Percentiles rank a stretch among this genome's conserved stretches.
These are phyloP conservation scores for Venturia carpophila DNA, from an alignment of 2,329 filamentous ascomycete species.

Conservation along the genomic window DNA sequence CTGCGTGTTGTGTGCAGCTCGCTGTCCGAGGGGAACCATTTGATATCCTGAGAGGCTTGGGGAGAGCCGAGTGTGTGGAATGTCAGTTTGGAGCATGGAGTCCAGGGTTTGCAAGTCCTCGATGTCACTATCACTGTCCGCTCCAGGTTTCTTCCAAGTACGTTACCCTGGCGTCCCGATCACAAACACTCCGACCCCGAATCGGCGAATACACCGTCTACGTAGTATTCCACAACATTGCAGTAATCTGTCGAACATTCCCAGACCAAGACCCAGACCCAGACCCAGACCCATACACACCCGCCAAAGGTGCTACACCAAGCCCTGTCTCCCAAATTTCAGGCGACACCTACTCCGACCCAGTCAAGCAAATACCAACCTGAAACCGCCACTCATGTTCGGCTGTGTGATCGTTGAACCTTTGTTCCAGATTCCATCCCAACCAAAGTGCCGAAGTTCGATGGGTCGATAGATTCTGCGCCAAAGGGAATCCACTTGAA, in stretches of 20 bases:
- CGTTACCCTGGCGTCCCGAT: background rate
- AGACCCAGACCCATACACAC: background rate
- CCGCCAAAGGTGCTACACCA: background rate
- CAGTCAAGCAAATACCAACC: too few species aligned
- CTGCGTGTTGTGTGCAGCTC: background rate
- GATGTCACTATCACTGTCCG: background rate
- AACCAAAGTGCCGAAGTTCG: too few species aligned
- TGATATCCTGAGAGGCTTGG: background rate
- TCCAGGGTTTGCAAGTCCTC: background rate
- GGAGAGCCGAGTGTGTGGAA: too few species aligned
- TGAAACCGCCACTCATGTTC: too few species aligned
- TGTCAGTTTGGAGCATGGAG: slow-evolving; percentile 4
- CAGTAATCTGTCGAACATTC: background rate
- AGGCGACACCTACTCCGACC: too few species aligned
- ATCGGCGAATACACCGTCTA: background rate
- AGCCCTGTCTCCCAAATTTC: background rate
- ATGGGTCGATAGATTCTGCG: too few species aligned
- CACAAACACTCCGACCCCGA: too few species aligned
- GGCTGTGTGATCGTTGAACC: too few species aligned
- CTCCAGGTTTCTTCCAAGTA: background rate
- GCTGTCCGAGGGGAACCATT: background rate
- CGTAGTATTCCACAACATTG: background rate
- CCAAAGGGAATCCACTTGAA: too few species aligned
- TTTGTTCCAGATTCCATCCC: too few species aligned
- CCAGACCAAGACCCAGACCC: background rate